These are phyloP conservation scores for Hypoxylon perforatum DNA, from an alignment of 495 filamentous ascomycete species.

Conservation along the genomic window DNA sequence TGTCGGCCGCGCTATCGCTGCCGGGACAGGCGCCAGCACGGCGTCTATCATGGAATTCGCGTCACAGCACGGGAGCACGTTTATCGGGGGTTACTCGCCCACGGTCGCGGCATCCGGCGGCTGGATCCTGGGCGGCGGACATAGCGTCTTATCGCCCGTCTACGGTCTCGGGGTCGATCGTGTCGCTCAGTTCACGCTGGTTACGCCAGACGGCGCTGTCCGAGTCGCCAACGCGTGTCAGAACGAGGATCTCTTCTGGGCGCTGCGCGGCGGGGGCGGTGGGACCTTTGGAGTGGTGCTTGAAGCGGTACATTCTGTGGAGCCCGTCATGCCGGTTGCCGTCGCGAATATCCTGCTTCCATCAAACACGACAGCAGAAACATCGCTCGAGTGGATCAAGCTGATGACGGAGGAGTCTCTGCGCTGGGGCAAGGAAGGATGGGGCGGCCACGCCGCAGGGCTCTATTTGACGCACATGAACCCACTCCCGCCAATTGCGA, in stretches of 20 bases:
- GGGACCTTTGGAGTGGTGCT: conserved; percentile 64
- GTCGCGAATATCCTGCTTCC: neutral
- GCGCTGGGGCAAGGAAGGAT: neutral
- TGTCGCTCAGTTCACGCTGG: conserved; percentile 69
- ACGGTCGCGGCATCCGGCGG: conserved; percentile 68
- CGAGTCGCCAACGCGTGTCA: conserved; percentile 59
- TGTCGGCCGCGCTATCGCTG: conserved; percentile 51
- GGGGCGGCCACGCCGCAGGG: neutral
- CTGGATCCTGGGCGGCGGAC: conserved; percentile 70
- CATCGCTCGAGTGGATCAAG: neutral
- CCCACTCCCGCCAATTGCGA: neutral
- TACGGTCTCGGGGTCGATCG: conserved; percentile 74
- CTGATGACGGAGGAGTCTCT: neutral
- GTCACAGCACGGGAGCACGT: conserved; percentile 47
- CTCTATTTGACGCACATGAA: neutral
- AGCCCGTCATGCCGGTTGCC: neutral
- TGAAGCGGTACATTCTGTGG: neutral
- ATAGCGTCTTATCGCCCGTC: conserved; percentile 62
- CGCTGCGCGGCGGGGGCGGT: conserved; percentile 68
- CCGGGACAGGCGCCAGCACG: conserved; percentile 54
- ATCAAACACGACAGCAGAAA: neutral
- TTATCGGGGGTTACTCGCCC: conserved; percentile 51
- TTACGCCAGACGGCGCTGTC: conserved; percentile 64
- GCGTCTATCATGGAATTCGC: conserved; percentile 48
- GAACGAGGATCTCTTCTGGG: conserved; percentile 70